A percentile compares a stretch with the other conserved stretches of the same genome.
These are phyloP conservation scores for Otatea glauca DNA, from an alignment of 176 grass and related monocot species.

Conservation along the genomic window DNA sequence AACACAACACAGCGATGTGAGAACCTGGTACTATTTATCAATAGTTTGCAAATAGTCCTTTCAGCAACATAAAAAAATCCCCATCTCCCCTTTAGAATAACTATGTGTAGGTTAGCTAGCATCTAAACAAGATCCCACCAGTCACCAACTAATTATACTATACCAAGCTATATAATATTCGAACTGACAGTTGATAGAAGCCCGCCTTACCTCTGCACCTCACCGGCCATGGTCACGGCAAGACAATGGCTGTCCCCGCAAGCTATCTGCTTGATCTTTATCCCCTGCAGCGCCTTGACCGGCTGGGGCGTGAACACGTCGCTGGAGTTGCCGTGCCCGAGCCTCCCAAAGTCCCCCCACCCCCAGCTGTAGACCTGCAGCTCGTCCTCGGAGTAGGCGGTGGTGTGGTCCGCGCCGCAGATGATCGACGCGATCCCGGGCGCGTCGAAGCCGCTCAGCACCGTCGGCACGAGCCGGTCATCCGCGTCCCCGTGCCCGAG, in stretches of 20 bases:
- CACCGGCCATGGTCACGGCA: conserved; percentile 75
- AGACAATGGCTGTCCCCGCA: conserved; percentile 98
- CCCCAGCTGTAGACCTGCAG: conserved; percentile 96
- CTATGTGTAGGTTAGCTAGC: not conserved
- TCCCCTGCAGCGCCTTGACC: conserved; percentile 81
- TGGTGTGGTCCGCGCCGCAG: conserved; percentile 98
- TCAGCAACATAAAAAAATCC: not conserved
- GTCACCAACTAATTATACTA: not conserved
- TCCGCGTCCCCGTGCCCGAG: conserved; percentile 95
- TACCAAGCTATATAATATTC: not conserved
- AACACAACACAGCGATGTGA: conserved; percentile 24
- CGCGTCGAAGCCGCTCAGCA: conserved; percentile 70
- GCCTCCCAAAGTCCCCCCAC: conserved; percentile 96
- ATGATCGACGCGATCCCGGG: conserved; percentile 69
- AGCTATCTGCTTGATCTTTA: conserved; percentile 95
- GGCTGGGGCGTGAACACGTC: conserved; percentile 96
- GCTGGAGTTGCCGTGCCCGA: conserved; percentile 91
- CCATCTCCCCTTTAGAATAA: not conserved
- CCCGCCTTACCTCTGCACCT: conserved; percentile 76
- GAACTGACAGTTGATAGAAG: not conserved
- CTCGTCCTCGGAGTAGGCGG: conserved; percentile 79
- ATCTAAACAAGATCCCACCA: not conserved
- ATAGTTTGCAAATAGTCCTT: not conserved
- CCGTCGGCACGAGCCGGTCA: conserved; percentile 80
- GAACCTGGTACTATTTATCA: not conserved